Conservation (phyloP, 352 stramenopile genomes). For the Pilasporangium apinafurcum region DNA sequence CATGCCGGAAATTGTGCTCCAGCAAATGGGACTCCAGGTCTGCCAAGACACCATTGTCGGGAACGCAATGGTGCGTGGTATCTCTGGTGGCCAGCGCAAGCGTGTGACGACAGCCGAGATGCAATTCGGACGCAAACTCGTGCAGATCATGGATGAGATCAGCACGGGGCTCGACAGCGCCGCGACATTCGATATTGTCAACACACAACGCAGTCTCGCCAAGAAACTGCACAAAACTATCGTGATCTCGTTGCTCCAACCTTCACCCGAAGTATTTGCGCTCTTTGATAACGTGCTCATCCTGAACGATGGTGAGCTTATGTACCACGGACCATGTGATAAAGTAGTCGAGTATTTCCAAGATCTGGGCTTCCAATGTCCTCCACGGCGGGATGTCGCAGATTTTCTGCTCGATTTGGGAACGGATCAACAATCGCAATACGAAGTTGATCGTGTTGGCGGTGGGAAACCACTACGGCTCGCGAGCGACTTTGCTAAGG, state of each 20-base stretch:
- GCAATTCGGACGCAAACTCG: conserved; percentile 49
- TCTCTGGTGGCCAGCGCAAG: conserved; percentile 88
- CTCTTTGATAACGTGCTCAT: conserved; percentile 89
- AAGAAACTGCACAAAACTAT: conserved; percentile 8
- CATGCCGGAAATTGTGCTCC: conserved; percentile 21
- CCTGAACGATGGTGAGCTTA: conserved; percentile 75
- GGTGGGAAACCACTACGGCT: not conserved
- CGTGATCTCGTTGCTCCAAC: conserved; percentile 67
- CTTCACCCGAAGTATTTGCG: conserved; percentile 81
- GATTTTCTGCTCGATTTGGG: conserved; percentile 19
- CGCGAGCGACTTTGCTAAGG: conserved; percentile 9
- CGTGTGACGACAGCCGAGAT: conserved; percentile 85
- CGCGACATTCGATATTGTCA: conserved; percentile 59
- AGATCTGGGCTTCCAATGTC: conserved; percentile 31
- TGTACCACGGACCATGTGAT: conserved; percentile 74
- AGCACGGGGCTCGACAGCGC: conserved; percentile 89
- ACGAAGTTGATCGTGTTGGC: conserved; percentile 4
- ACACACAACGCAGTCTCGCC: conserved; percentile 23
- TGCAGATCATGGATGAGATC: conserved; percentile 88
- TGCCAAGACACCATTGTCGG: conserved; percentile 53
- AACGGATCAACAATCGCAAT: conserved; percentile 13
- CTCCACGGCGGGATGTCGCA: conserved; percentile 14
- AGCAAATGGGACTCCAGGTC: conserved; percentile 15
- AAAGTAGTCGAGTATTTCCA: conserved; percentile 57
- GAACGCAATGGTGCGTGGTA: conserved; percentile 42